Percentiles rank a stretch among this genome's conserved stretches.
phyloP scores from a whole-genome alignment of 345 rosid genomes.

The Moricandia arvensis region DNA sequence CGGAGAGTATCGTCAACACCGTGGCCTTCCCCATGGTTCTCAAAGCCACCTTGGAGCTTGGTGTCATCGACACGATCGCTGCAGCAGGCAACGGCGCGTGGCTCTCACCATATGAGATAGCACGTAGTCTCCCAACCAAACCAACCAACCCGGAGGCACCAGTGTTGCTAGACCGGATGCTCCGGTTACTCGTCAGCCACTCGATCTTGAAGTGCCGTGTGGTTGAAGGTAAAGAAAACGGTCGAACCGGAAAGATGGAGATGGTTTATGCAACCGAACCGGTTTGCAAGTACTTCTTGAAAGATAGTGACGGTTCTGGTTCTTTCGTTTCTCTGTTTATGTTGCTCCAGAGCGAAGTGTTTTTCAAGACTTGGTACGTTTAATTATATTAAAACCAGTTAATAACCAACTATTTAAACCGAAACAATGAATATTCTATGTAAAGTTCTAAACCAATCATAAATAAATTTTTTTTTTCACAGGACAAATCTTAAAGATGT shows the following conservation, averaged over 20 bases:
- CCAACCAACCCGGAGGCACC: conserved; percentile 46
- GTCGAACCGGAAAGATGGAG: conserved; percentile 7
- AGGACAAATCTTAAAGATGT: conserved; percentile 51
- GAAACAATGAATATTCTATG: no score
- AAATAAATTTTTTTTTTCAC: neutral
- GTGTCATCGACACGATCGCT: conserved; percentile 47
- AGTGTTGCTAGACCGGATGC: conserved; percentile 51
- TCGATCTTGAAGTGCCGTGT: conserved; percentile 42
- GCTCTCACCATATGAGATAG: conserved; percentile 51
- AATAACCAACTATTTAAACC: no score
- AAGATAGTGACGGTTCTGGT: conserved; percentile 30
- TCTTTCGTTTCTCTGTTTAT: conserved; percentile 28
- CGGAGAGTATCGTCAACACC: conserved; percentile 21
- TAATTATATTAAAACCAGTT: no score
- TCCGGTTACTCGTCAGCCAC: conserved; percentile 49
- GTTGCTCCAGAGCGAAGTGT: conserved; percentile 16
- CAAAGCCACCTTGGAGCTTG: conserved; percentile 51
- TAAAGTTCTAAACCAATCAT: neutral
- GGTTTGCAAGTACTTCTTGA: conserved; percentile 31
- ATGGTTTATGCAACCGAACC: conserved; percentile 31
- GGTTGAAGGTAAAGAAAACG: conserved; percentile 7
- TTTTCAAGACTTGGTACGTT: conserved; percentile 33
- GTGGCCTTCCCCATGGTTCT: conserved; percentile 51
- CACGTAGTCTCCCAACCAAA: conserved; percentile 31
- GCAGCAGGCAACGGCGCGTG: conserved; percentile 30